Evolutionary conservation across 2,329 filamentous ascomycete genomes (phyloP).

Genomic region (Piedraia hortae): DNA sequence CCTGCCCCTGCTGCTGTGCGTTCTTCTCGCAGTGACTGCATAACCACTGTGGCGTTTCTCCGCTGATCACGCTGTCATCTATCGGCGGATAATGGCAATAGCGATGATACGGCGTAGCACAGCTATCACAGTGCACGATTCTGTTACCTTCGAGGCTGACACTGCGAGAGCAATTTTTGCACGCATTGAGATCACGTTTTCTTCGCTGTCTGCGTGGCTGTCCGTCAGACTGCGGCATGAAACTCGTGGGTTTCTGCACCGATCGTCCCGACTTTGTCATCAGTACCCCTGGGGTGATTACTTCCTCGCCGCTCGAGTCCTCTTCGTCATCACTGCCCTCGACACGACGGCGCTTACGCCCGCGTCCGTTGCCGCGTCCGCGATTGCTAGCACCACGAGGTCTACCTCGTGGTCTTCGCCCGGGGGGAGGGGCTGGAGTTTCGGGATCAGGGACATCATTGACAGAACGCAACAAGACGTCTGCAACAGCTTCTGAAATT

Average conservation of each 20-base stretch:
- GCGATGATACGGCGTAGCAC: constrained; percentile 56
- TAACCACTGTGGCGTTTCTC: constrained; percentile 42
- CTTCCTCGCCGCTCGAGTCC: constrained; percentile 11
- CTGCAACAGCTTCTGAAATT: too few species aligned
- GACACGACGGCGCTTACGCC: constrained; percentile 13
- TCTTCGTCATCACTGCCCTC: constrained; percentile 14
- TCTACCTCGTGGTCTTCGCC: constrained; percentile 9
- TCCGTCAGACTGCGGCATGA: constrained; percentile 28
- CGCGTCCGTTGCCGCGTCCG: constrained; percentile 14
- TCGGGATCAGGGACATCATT: neutral
- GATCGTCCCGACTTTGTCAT: constrained; percentile 52
- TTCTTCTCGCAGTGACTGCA: constrained; percentile 33
- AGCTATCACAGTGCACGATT: constrained; percentile 68
- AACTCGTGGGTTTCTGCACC: constrained; percentile 36
- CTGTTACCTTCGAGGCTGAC: constrained; percentile 46
- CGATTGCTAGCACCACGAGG: constrained; percentile 7
- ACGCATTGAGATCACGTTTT: constrained; percentile 31
- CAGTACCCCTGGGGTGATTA: constrained; percentile 29
- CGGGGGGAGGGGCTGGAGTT: neutral
- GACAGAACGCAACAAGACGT: neutral
- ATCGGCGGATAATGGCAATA: constrained; percentile 55
- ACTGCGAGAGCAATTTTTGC: constrained; percentile 44
- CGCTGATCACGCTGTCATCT: constrained; percentile 36
- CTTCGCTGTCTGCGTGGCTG: constrained; percentile 29
- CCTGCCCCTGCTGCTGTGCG: too few species aligned